These are phyloP conservation scores for Pseudocercospora eumusae DNA, from an alignment of 2,329 filamentous ascomycete genomes.

Conservation along the genomic window DNA sequence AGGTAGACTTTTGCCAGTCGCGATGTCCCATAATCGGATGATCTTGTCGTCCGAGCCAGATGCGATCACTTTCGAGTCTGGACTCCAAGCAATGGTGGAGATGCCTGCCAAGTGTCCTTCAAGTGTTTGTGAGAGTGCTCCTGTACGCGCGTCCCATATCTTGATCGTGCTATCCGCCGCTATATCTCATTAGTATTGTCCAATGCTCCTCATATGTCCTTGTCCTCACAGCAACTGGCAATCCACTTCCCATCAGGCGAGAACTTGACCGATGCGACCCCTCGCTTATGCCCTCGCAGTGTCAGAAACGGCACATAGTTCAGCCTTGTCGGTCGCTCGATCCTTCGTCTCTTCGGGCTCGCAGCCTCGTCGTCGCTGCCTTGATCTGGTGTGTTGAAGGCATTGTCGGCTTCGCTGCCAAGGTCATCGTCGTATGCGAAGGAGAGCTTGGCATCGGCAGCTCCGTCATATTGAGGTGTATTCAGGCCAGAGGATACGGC, in stretches of 20 bases:
- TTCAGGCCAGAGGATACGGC: constrained; percentile 18
- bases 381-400: constrained; percentile 31
- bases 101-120: constrained; percentile 92
- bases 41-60: constrained; percentile 95
- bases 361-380: constrained; percentile 31
- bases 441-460: constrained; percentile 29
- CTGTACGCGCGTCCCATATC: constrained; percentile 81
- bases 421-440: constrained; percentile 40
- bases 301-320: constrained; percentile 70
- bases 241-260: constrained; percentile 89
- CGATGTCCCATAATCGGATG: constrained; percentile 84
- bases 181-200: constrained; percentile 32
- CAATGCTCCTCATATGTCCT: neutral
- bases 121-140: constrained; percentile 79
- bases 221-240: constrained; percentile 69
- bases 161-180: constrained; percentile 86
- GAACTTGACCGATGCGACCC: constrained; percentile 83
- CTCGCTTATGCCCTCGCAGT: constrained; percentile 74
- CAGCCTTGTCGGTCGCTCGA: constrained; percentile 57
- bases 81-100: constrained; percentile 90
- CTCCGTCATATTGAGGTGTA: constrained; percentile 25
- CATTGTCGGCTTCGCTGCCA: constrained; percentile 30
- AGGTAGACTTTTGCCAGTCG: constrained; percentile 60
- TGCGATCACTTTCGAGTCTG: constrained; percentile 82
- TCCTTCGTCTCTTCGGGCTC: constrained; percentile 28